Percentiles rank a stretch among this genome's conserved stretches.
Conservation (phyloP, 176 grass and related monocot genomes). For the Lolium rigidum region DNA sequence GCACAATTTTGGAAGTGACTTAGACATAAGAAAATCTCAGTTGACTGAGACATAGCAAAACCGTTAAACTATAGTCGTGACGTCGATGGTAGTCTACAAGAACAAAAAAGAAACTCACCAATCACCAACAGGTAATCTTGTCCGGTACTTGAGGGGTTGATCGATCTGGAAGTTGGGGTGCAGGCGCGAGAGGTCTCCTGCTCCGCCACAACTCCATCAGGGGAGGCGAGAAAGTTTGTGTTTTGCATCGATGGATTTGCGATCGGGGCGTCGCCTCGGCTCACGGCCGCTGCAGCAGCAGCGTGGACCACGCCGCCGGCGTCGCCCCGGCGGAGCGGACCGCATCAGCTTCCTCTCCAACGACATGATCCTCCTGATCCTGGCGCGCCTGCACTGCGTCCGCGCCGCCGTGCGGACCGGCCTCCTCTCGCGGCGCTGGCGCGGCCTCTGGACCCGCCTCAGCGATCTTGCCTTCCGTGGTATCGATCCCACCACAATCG, state of each 20-base stretch:
- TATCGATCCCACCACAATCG: neutral
- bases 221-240: too few relatives aligned
- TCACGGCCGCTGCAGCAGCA: neutral
- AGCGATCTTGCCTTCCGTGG: neutral
- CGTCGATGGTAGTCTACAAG: too few relatives aligned
- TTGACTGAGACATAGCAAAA: too few relatives aligned
- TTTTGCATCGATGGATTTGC: neutral
- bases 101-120: too few relatives aligned
- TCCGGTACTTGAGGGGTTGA: too few relatives aligned
- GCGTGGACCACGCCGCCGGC: neutral
- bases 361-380: neutral
- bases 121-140: too few relatives aligned
- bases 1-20: too few relatives aligned
- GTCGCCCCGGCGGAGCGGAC: neutral
- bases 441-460: neutral
- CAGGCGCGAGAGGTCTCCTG: too few relatives aligned
- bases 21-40: too few relatives aligned
- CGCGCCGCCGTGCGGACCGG: neutral
- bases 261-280: neutral
- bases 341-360: neutral
- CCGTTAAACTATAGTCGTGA: too few relatives aligned
- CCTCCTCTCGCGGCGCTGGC: neutral
- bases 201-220: too few relatives aligned
- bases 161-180: too few relatives aligned
- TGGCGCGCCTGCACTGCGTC: neutral